phyloP scores from a whole-genome alignment of 371 early-diverging fungal species.

The Mucor irregularis region DNA sequence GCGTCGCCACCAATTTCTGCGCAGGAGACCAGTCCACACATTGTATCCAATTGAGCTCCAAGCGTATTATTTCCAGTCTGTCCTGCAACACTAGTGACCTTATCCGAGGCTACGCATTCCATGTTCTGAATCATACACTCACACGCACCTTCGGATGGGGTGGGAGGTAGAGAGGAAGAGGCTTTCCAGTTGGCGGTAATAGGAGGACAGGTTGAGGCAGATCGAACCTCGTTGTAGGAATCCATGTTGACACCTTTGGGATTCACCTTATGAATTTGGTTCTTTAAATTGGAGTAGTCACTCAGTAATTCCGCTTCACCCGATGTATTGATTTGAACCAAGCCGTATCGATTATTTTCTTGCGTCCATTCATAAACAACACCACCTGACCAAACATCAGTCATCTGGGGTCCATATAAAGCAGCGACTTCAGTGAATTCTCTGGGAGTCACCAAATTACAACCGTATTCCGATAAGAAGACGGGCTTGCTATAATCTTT shows the following conservation, averaged over 20 bases:
- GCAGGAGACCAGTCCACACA: slow-evolving; percentile 58
- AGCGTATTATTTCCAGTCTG: slow-evolving; percentile 14
- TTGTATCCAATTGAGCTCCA: slow-evolving; percentile 44
- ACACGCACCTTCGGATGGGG: slow-evolving; percentile 70
- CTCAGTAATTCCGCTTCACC: slow-evolving; percentile 40
- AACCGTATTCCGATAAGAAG: slow-evolving; percentile 68
- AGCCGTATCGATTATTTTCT: slow-evolving; percentile 78
- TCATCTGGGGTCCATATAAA: slow-evolving; percentile 73
- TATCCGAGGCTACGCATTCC: slow-evolving; percentile 56
- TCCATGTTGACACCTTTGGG: slow-evolving; percentile 56
- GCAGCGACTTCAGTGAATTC: slow-evolving; percentile 61
- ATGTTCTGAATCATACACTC: slow-evolving; percentile 69
- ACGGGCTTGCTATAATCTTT: slow-evolving; percentile 58
- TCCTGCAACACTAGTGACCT: slow-evolving; percentile 23
- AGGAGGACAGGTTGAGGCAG: slow-evolving; percentile 56
- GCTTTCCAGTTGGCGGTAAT: slow-evolving; percentile 59
- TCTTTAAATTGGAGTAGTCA: slow-evolving; percentile 53
- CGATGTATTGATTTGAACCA: slow-evolving; percentile 57
- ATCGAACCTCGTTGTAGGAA: slow-evolving; percentile 32
- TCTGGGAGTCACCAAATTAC: slow-evolving; percentile 58
- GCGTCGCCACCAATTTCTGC: slow-evolving; percentile 55
- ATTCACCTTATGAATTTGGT: slow-evolving; percentile 33
- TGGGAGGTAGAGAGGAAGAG: slow-evolving; percentile 60
- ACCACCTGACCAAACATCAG: slow-evolving; percentile 69
- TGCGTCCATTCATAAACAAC: slow-evolving; percentile 82